Percentiles rank a stretch among this genome's conserved stretches.
phyloP scores from a whole-genome alignment of 2,329 filamentous ascomycete genomes.

The Cladorrhinum sp. region DNA sequence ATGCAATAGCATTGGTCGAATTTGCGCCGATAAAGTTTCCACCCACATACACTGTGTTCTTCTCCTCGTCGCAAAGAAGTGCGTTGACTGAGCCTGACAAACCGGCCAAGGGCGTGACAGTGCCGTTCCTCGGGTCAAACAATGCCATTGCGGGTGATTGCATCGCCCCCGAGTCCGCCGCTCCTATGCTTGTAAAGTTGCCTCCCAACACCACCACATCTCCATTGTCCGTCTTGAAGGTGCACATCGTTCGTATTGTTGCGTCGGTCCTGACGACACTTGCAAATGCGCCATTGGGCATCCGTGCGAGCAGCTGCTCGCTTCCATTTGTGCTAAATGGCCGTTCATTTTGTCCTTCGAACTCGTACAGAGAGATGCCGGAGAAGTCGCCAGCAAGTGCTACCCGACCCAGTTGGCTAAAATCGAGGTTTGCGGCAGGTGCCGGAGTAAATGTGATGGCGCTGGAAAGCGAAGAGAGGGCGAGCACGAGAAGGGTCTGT shows the following conservation, averaged over 20 bases:
- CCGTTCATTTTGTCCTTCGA: constrained; percentile 71
- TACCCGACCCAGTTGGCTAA: constrained; percentile 74
- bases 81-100: constrained; percentile 79
- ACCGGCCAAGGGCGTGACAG: constrained; percentile 72
- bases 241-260: constrained; percentile 84
- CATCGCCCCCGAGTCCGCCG: constrained; percentile 50
- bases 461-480: constrained; percentile 37
- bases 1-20: constrained; percentile 86
- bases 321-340: constrained; percentile 70
- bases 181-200: constrained; percentile 81
- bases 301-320: constrained; percentile 72
- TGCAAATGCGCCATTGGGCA: constrained; percentile 82
- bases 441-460: constrained; percentile 60
- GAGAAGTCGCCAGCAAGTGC: constrained; percentile 87
- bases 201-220: constrained; percentile 77
- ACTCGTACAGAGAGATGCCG: constrained; percentile 87
- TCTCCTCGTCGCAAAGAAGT: constrained; percentile 74
- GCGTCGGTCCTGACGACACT: constrained; percentile 75
- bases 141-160: constrained; percentile 76
- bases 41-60: constrained; percentile 83
- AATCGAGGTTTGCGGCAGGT: constrained; percentile 71
- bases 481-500: constrained; percentile 35
- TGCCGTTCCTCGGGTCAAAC: constrained; percentile 69
- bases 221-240: constrained; percentile 65
- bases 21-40: constrained; percentile 77